Evolutionary conservation across 2,329 filamentous ascomycete species (phyloP), one percentile per base, ranked within the genome.

Genomic region (Didymella exigua): DNA sequence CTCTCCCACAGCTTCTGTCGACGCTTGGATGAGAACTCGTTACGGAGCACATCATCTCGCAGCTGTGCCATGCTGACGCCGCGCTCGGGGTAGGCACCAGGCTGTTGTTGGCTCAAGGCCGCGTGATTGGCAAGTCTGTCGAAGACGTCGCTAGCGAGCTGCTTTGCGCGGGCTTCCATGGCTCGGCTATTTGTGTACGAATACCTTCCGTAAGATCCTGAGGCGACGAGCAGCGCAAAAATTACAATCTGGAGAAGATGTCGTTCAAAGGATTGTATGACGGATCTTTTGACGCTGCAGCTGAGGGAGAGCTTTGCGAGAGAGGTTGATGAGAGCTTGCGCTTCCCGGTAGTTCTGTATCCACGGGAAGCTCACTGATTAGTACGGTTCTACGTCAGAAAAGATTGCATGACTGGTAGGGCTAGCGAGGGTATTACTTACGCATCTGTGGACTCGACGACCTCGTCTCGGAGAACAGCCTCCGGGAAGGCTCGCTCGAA

Each of bases 11-110:
- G 80, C 51, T 86, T 84, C 70, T 95, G 89, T 31, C 95, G 84
- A 65, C 92, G 85, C 8, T 82, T 81, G 18, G 93, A 82, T 3
- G 85, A 88, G 73, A 97, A 91, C 58, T 96, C 87, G 24, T 89
- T 85, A 18, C 93, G 83, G 33, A 99, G 81, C 3, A 99, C 88
- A 69, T 98, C 93, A 69, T 99, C 95, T 56, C 95, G 84, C 49
- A 99, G 79, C 71, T 98, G 95, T 0, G 90, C 90, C 65, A 97
- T 84, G 69, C 91, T 90, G 58, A 99, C 84, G 78, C 90, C 96
- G 1, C 87, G 82, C 59, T 97, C 93, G 16, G 86, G 84, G 46
- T 82, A 87, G 56, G 73, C 82, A 74, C 72, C 86, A 71, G 74
- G 86, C 38, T 86, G 85, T 46, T 83, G 79, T 18, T 81, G 87